Evolutionary conservation across 78 protist genomes (phyloP), one percentile per base, ranked within the genome.

Genomic region (Emiliania huxleyi): DNA sequence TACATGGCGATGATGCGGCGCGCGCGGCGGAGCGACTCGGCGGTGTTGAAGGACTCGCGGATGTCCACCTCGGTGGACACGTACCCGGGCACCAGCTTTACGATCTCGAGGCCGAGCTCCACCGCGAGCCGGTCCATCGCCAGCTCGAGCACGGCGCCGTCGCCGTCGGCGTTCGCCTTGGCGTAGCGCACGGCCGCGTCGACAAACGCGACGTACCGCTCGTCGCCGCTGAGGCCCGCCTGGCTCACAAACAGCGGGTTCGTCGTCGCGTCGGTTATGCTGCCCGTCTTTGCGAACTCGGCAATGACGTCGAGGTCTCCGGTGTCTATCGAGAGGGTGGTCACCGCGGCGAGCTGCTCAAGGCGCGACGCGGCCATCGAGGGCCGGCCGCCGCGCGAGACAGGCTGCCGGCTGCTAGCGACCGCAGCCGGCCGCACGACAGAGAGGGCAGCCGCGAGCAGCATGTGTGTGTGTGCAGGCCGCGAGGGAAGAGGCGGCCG

Each of bases 41-140:
- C 87, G 11, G 8, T 42, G 52, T 92, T 55, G 83, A 92, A 92
- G 48, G 81, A 83, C 45, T 37, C 94, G 90, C 8, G 79, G 83
- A 37, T 91, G 84, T 22, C 23, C 49, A 79, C 87, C 55, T 81
- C 89, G 23, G 89, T 81, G 37, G 89, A 81, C 25, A 92, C 94
- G 42, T 84, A 92, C 29, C 94, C 94, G 0, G 12, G 43, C 40
- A 92, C 90, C 15, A 55, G 52, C 84, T 55, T 56, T 11, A 33
- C 83, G 42, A 92, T 92, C 77, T 92, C 83, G 0, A 0, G 38
- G 38, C 94, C 94, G 40, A 92, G 83, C 8, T 92, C 45, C 49
- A 92, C 94, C 26, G 94, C 94, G n/a, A 92, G 94, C 37, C 94
- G 69, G 37, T 92, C 94, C 83, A 52, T 55, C 49, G 94, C 94